A percentile compares a stretch with the other conserved stretches of the same genome.
These are phyloP conservation scores for Clohesyomyces aquaticus DNA, from an alignment of 495 filamentous ascomycete genomes.

Conservation along the genomic window DNA sequence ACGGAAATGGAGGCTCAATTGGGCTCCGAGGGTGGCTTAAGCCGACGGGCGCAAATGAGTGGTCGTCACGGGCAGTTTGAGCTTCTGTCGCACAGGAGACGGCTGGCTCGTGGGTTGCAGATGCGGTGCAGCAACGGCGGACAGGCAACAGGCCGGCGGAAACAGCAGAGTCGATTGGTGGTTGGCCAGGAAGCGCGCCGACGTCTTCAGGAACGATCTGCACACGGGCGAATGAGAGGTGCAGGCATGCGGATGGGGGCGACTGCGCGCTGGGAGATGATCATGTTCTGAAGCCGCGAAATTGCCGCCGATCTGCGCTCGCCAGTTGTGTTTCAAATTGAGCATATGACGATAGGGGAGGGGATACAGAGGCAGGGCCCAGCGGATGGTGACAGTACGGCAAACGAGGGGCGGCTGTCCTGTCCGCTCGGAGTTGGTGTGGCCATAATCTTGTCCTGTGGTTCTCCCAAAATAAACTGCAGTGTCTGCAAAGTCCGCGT, in stretches of 20 bases:
- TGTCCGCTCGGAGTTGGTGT: too few relatives aligned
- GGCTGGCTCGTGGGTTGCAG: too few relatives aligned
- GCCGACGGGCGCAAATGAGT: neutral
- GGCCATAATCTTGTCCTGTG: too few relatives aligned
- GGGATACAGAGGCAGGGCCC: neutral
- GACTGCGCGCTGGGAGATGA: too few relatives aligned
- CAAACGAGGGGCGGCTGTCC: too few relatives aligned
- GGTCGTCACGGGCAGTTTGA: too few relatives aligned
- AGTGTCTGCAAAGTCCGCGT: neutral
- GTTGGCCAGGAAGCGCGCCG: neutral
- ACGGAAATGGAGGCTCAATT: neutral
- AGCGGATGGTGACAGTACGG: too few relatives aligned
- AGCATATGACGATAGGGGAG: conserved; percentile 9
- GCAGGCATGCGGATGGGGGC: neutral
- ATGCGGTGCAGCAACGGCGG: conserved; percentile 2
- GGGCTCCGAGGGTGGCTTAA: neutral
- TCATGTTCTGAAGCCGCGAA: too few relatives aligned
- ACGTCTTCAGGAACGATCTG: neutral
- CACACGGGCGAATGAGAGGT: neutral
- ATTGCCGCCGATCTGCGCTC: conserved; percentile 20
- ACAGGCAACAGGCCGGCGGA: neutral
- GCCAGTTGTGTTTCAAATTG: conserved; percentile 30
- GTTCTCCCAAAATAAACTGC: neutral
- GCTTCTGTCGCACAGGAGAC: neutral
- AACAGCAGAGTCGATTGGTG: neutral